Base-by-base conservation (phyloP, 2,329 filamentous ascomycete species). In the Orbilia blumenaviensis region DNA sequence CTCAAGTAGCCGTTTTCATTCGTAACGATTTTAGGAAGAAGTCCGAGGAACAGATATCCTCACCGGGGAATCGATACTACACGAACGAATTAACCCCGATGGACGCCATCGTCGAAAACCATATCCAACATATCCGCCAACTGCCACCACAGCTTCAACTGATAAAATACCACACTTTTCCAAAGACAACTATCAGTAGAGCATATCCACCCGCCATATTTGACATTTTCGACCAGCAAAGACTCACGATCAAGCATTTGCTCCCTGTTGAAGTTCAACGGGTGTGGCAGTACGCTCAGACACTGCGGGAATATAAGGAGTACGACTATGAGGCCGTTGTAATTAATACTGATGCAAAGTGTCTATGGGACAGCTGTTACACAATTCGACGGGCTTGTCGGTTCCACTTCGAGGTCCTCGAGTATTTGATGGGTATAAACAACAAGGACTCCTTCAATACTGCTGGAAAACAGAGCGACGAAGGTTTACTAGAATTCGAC, bases 1-100 rank as follows among this genome's bases (percentile, higher is more conserved):
- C 79, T 9, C 79, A 80, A 44, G 79, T 80, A 16, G 79, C 79
- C 1, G 76, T 80, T 12, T 80, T 80, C 50, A 66, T 78, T 3
- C 73, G 73, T 4, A 75, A 64, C 38, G 64, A 78, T 75, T 5
- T 71, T 42, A 38, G 23, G 36, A 50, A 60, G 42, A 42, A 66
- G 18, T n/a, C 44, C 10, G 27, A n/a, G 8, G 29, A 44, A 14
- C 16, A 18, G 5, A n/a, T 54, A 2, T 50, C 18, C 4, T 64
- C 42, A 0, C 14, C 48, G 0, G 41, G 44, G 34, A 63, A 54
- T 23, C 48, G 25, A 29, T 42, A 48, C n/a, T 78, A 44, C 25
- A 72, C 32, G 9, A 61, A 23, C 3, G 9, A 44, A 5, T 25
- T 74, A 12, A 41, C 54, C 10, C 1, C 48, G 0, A 75, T 75